Evolutionary conservation across 345 rosid species (phyloP).

Genomic region (Eucalyptus pauciflora): DNA sequence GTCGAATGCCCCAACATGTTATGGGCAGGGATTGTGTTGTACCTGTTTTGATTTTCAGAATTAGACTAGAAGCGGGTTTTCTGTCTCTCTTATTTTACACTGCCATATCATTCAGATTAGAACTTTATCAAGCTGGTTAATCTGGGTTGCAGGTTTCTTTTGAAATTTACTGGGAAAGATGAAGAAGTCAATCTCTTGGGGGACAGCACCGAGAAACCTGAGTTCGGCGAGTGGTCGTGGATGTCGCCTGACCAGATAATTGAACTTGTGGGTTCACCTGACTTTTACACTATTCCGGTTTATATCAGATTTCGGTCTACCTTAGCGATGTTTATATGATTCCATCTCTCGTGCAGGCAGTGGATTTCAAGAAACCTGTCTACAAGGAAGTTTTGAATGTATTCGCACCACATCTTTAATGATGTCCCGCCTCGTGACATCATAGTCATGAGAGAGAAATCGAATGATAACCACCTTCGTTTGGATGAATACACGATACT

Average conservation of each 20-base stretch:
- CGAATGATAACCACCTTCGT: not conserved
- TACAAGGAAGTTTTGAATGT: slow-evolving; percentile 61
- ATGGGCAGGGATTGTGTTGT: not conserved
- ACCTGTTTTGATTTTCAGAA: not conserved
- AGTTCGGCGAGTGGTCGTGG: slow-evolving; percentile 90
- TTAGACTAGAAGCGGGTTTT: not conserved
- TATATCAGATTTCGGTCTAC: not conserved
- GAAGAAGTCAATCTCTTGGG: slow-evolving; percentile 85
- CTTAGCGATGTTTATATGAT: not conserved
- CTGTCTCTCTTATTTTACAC: not conserved
- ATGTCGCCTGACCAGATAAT: slow-evolving; percentile 54
- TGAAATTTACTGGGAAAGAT: slow-evolving; percentile 72
- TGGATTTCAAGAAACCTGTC: slow-evolving; percentile 85
- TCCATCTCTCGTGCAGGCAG: slow-evolving; percentile 40
- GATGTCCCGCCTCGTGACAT: not conserved
- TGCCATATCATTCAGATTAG: not conserved
- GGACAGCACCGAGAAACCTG: slow-evolving; percentile 83
- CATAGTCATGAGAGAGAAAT: not conserved
- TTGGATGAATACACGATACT: not conserved
- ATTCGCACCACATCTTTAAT: slow-evolving; percentile 52
- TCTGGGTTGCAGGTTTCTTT: slow-evolving; percentile 56
- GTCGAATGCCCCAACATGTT: not conserved
- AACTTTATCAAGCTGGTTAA: not conserved
- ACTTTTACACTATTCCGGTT: not conserved
- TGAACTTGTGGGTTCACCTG: slow-evolving; percentile 35